Evolutionary conservation across 2,329 filamentous ascomycete species (phyloP).

Genomic region (Dichotomopilus funicola): DNA sequence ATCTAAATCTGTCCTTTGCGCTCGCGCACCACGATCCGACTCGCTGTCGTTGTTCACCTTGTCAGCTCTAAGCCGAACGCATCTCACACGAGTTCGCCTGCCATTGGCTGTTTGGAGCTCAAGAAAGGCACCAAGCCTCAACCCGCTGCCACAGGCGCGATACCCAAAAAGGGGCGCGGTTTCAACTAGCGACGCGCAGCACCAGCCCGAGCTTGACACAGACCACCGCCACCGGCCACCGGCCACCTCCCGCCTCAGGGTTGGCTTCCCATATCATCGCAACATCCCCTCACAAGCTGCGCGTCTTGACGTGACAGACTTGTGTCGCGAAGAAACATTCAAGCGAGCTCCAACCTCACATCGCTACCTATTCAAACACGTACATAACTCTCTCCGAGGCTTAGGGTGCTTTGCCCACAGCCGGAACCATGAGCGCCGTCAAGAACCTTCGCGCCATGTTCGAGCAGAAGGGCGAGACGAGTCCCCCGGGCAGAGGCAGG

Average conservation of each 20-base stretch:
- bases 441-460: conserved; percentile 75
- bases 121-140: background rate
- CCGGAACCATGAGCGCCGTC: conserved; percentile 57
- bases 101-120: background rate
- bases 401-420: conserved; percentile 7
- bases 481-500: conserved; percentile 62
- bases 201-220: background rate
- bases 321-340: no score
- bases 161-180: background rate
- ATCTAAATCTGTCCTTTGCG: background rate
- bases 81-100: background rate
- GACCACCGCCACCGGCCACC: background rate
- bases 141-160: background rate
- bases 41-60: background rate
- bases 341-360: no score
- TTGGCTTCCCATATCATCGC: background rate
- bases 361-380: no score
- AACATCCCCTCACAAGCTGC: background rate
- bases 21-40: no score
- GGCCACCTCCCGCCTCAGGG: background rate
- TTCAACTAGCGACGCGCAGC: background rate
- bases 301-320: conserved; percentile 6
- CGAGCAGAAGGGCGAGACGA: conserved; percentile 62
- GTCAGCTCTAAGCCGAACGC: background rate
- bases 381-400: no score